phyloP scores from a whole-genome alignment of 305 asterid species.

The Ilex paraguariensis region DNA sequence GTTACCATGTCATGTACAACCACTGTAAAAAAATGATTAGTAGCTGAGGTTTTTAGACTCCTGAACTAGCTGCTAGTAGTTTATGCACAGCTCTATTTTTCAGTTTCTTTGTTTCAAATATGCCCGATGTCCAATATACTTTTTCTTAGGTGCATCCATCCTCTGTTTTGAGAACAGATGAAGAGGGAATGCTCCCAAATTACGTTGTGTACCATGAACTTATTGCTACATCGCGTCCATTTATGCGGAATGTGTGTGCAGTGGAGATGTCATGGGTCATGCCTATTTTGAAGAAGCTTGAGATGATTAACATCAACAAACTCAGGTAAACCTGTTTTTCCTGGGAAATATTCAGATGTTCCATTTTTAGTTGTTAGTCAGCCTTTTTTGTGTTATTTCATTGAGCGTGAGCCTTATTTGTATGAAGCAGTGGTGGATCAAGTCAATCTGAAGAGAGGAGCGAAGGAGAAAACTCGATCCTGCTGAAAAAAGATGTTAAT shows the following conservation, averaged over 20 bases:
- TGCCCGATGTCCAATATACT: neutral
- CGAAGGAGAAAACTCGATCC: slow-evolving; percentile 24
- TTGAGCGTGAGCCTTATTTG: slow-evolving; percentile 9
- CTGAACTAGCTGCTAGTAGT: neutral
- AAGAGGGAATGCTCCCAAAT: slow-evolving; percentile 83
- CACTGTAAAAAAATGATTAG: too few relatives aligned
- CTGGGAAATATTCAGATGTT: neutral
- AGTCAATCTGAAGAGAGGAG: slow-evolving; percentile 22
- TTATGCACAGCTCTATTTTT: too few relatives aligned
- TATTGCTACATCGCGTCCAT: slow-evolving; percentile 76
- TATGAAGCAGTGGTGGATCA: slow-evolving; percentile 47
- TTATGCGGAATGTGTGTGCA: slow-evolving; percentile 82
- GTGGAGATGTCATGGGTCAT: slow-evolving; percentile 81
- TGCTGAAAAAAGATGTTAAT: slow-evolving; percentile 26
- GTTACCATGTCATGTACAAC: too few relatives aligned
- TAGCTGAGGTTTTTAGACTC: neutral
- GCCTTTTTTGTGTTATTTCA: neutral
- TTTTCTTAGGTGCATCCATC: slow-evolving; percentile 75
- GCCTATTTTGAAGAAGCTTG: slow-evolving; percentile 66
- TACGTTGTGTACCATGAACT: slow-evolving; percentile 83
- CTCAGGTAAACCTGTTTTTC: slow-evolving; percentile 43
- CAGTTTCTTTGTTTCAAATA: too few relatives aligned
- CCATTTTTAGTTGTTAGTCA: too few relatives aligned
- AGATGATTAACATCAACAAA: slow-evolving; percentile 52
- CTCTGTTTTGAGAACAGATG: slow-evolving; percentile 73